Evolutionary conservation across 169 alveolate genomes (phyloP).

Genomic region (Plasmodium gaboni): DNA sequence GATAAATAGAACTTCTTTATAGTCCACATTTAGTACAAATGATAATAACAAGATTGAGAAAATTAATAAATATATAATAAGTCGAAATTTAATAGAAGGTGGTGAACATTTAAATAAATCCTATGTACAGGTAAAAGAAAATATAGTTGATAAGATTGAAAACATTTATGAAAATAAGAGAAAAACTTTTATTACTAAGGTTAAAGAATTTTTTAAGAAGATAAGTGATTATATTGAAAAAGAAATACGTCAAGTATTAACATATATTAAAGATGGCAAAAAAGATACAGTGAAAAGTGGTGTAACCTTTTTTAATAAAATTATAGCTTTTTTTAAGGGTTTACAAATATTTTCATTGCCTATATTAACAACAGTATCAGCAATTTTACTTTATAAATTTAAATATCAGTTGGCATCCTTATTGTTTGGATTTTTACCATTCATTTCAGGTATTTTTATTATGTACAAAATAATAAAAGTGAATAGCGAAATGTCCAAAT

Average conservation of each 20-base stretch:
- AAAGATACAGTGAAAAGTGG: slow-evolving; percentile 44
- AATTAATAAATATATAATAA: background rate
- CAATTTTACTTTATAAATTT: slow-evolving; percentile 9
- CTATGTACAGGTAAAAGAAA: slow-evolving; percentile 19
- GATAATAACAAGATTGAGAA: background rate
- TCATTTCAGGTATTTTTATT: slow-evolving; percentile 1
- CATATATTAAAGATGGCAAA: slow-evolving; percentile 31
- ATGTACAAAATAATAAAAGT: slow-evolving; percentile 21
- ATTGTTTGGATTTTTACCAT: background rate
- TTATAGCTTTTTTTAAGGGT: slow-evolving; percentile 20
- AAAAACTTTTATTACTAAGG: slow-evolving; percentile 5
- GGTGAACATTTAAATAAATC: background rate
- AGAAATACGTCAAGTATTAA: slow-evolving; percentile 18
- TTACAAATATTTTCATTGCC: slow-evolving; percentile 46
- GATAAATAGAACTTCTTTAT: too few species aligned
- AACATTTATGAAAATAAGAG: slow-evolving; percentile 19
- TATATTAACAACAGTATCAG: slow-evolving; percentile 15
- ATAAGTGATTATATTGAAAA: slow-evolving; percentile 36
- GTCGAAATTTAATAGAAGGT: slow-evolving; percentile 4
- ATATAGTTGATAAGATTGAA: slow-evolving; percentile 26
- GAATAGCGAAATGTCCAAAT: slow-evolving; percentile 7
- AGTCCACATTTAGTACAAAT: too few species aligned
- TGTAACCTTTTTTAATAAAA: slow-evolving; percentile 14
- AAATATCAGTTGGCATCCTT: slow-evolving; percentile 13
- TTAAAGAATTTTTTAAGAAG: slow-evolving; percentile 28